Evolutionary conservation across 2,329 filamentous ascomycete species (phyloP), one percentile per base, ranked within the genome.

Genomic region (Phialemoniopsis sp.): DNA sequence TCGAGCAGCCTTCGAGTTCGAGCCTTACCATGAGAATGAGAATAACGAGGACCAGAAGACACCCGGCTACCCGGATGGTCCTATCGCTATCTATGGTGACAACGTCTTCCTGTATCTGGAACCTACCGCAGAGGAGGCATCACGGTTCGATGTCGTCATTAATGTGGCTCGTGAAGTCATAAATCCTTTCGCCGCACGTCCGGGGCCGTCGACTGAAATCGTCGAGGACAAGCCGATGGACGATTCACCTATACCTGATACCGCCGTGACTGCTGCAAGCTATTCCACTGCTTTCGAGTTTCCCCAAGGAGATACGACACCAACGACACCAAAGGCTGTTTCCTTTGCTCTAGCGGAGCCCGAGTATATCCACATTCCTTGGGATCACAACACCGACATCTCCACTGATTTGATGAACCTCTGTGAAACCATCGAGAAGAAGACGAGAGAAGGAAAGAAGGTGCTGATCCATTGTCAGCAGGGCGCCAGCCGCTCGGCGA

Each of bases 351-450:
- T 47, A 8, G 73, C 68, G 37, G 64, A 77, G 34, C 87, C 87
- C 1, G 87, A 94, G 58, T 94, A 94, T 52, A 87, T 93, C 13
- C 87, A 94, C 56, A 83, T 93, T 52, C 84, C 80, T 2, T 93
- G 87, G 87, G 87, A 93, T 45, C 87, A 93, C 64, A 90, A 91
- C 61, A 91, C 87, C 1, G 85, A 93, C 43, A 91, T 94, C 49
- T 80, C 87, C 2, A 78, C 80, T 5, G 87, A 93, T 57, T 65
- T 93, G 15, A 80, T 87, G 70, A 71, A 69, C 34, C 70, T 94
- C 13, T 89, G 88, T 52, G 83, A 88, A 56, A 75, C 76, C 5
- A 89, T 94, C 44, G 85, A 91, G 46, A 76, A 80, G 30, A 76
- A 81, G 43, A 82, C 84, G 1, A 78, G 76, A 47, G 74, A 85